Evolutionary conservation across 2,329 filamentous ascomycete species (phyloP), one percentile per base, ranked within the genome.

Genomic region (Ophiostoma piceae): DNA sequence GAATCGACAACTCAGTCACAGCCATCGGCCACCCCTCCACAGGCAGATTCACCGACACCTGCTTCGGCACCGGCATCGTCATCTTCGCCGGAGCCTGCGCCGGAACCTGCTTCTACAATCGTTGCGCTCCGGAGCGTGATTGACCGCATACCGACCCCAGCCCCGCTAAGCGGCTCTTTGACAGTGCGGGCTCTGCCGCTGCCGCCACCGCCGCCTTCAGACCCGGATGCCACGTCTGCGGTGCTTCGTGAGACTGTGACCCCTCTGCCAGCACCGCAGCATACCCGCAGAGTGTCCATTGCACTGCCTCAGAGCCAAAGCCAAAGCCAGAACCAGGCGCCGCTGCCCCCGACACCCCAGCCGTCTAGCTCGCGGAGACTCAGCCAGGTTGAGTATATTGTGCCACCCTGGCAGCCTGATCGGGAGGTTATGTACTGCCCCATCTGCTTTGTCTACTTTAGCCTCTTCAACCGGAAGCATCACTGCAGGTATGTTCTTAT

Each of bases 351-450:
- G 37, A 35, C 51, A 22, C 68, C 39, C 26, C 68, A 57, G 11
- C 69, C 54, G 41, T 7, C 29, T 47, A 16, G 4, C 62, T 29
- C 37, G 19, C 57, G 35, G 29, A 41, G 57, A 22, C 22, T n/a
- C n/a, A 41, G 14, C 65, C 64, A 64, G 43, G 65, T 35, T 74
- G 82, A 84, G 26, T 80, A 90, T 72, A 79, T 85, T 22, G 80
- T 93, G 57, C 93, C 94, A 1, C 84, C 84, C 70, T 98, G 94
- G 94, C 94, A 97, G 80, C 91, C 93, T 3, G 94, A 98, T 79
- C 83, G 85, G 3, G 92, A 96, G 74, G 92, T 92, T 12, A 87
- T 88, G 1, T 85, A 88, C 72, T 98, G 94, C 77, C 92, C 93
- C 1, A 96, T 97, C 71, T 98, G 94, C 77, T 82, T 83, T 68